Base-by-base conservation (phyloP, 1,284 basidiomycete species). In the Puccinia novopanici region DNA sequence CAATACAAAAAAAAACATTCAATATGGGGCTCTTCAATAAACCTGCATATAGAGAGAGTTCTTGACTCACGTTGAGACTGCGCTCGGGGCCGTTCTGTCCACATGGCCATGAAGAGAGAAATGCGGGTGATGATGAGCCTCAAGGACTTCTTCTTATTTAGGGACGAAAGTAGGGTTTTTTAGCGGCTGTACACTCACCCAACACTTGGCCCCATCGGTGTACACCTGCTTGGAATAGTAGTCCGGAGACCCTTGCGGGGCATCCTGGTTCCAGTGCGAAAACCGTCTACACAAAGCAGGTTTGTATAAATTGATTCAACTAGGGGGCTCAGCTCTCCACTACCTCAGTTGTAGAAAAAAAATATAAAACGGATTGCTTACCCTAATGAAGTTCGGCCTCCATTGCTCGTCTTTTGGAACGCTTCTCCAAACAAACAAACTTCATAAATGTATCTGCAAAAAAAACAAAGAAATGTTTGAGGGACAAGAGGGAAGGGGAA, bases 391-490 rank as follows among this genome's bases (percentile, higher is more conserved):
- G 93, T 92, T 0, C 89, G 90, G 6, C 88, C 88, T 75, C 94
- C 93, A 82, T 91, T 90, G 85, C 92, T 92, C 24, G 93, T 91
- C 86, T 93, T 97, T 87, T 99, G 96, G 75, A 89, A 92, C 0
- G 92, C 93, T 83, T 92, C 90, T 17, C 91, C 90, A 83, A 98
- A 98, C 84, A 98, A 89, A 87, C 96, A 99, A n/a, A 98, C 89
- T 85, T 96, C 93, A 86, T 99, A 99, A 0, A 91, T 94, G 86
- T 98, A 99, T 82, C 93, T 95, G 50, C 15, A 40, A 12, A 65
- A 42, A 37, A 34, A 45, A 37, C 8, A 27, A 2, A 48, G 3
- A 22, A 15, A 45, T 27, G 19, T 19, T 19, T 40, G 63, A 37
- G 63, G 55, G 3, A 27, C 17, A 70, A 17, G 48, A 70, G 40